Evolutionary conservation across 805 yeast species (phyloP).

Genomic region (Isabelozyma gotoi): DNA sequence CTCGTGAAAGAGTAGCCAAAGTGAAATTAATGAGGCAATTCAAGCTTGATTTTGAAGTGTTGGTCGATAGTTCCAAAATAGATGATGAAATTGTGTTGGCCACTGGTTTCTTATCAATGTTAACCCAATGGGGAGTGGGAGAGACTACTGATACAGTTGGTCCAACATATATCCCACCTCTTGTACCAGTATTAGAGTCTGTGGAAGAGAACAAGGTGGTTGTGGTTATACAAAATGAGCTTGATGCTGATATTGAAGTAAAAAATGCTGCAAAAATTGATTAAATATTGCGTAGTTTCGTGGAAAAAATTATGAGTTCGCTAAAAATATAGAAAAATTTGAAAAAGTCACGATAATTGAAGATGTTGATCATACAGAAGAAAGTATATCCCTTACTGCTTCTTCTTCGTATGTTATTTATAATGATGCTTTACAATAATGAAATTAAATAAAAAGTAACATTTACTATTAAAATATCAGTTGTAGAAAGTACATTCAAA

Average conservation of each 20-base stretch:
- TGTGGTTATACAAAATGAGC: conserved; percentile 6
- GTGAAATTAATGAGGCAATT: conserved; percentile 58
- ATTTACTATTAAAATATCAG: not conserved
- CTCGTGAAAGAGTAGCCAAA: conserved; percentile 51
- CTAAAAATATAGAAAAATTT: no score
- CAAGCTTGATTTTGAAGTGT: conserved; percentile 58
- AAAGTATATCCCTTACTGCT: no score
- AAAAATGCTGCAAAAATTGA: not conserved
- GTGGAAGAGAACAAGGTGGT: conserved; percentile 15
- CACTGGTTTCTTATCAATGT: conserved; percentile 62
- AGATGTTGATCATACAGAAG: no score
- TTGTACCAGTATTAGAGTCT: conserved; percentile 6
- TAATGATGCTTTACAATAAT: no score
- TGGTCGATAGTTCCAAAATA: conserved; percentile 47
- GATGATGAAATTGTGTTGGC: conserved; percentile 55
- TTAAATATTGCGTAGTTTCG: not conserved
- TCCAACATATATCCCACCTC: conserved; percentile 38
- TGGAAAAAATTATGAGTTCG: not conserved
- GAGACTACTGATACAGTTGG: conserved; percentile 54
- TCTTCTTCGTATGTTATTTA: no score
- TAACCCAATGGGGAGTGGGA: conserved; percentile 67
- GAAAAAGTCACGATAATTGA: no score
- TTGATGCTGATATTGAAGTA: conserved; percentile 5
- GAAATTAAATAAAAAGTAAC: not conserved
- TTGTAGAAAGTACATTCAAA: conserved; percentile 1